Evolutionary conservation across 1,284 basidiomycete genomes (phyloP), one percentile per base, ranked within the genome.

Genomic region (Abortiporus biennis): DNA sequence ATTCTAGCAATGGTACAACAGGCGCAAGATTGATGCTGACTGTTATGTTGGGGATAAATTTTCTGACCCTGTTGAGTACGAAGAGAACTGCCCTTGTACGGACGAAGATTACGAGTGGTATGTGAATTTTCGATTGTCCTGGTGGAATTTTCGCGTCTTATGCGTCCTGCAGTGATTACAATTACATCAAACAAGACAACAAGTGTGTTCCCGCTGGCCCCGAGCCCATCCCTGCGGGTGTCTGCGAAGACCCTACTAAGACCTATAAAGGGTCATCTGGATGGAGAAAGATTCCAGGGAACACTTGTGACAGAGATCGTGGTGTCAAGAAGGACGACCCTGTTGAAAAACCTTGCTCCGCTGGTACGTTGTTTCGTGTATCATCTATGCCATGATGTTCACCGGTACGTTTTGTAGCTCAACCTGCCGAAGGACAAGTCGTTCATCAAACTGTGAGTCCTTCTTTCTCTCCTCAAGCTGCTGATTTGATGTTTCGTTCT

Each of bases 1-100:
- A n/a, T n/a, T n/a, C n/a, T n/a, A n/a, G 85, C 95, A 98, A 85
- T 97, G 87, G 83, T 99, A 96, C 62, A 73, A 66, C 46, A 80
- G 95, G 20, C 76, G 94, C 56, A 97, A 92, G 66, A 61, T 79
- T 0, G 76, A 88, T 48, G 89, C 85, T 1, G 70, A 92, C 50
- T 99, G 95, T 56, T 94, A 90, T 50, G 84, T 99, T n/a, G 90
- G 87, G 4, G 74, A 94, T 51, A 92, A 97, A 64, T 97, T 89
- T 65, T 68, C 73, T 24, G 92, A 95, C 55, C 92, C 92, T 1
- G 76, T 85, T 5, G 80, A 76, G 22, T 78, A 87, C 47, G 88
- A 92, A 49, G 91, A 95, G 40, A 68, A 76, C 40, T 99, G 95
- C 61, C 61, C 75, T 4, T 99, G 95, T 60, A 77, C 76, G 1